phyloP scores from a whole-genome alignment of 371 early-diverging fungal genomes.

The Aphelidium insulamus region DNA sequence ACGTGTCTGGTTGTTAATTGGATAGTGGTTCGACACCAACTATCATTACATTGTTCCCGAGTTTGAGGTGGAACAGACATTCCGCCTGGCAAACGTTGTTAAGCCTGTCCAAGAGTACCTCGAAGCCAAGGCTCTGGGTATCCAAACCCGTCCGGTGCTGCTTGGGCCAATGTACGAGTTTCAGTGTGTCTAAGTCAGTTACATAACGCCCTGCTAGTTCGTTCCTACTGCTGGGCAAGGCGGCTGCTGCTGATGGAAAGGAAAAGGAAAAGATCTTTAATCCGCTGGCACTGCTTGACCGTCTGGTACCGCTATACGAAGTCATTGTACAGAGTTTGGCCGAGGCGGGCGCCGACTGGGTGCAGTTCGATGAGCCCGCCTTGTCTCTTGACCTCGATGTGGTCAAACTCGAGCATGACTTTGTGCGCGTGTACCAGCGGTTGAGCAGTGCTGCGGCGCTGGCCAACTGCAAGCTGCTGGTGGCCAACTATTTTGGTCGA shows the following conservation, averaged over 20 bases:
- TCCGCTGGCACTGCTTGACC: conserved; percentile 35
- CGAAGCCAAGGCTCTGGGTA: conserved; percentile 76
- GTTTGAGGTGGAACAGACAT: conserved; percentile 44
- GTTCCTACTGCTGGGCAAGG: conserved; percentile 63
- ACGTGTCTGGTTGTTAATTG: neutral
- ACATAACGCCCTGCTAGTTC: too few relatives aligned
- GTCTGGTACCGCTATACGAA: conserved; percentile 53
- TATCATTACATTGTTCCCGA: conserved; percentile 77
- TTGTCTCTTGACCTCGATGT: conserved; percentile 48
- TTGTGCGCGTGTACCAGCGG: conserved; percentile 33
- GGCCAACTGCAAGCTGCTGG: conserved; percentile 34
- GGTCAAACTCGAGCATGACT: conserved; percentile 20
- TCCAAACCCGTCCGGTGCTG: conserved; percentile 73
- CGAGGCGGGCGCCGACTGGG: conserved; percentile 70
- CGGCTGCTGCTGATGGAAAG: conserved; percentile 29
- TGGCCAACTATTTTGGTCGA: conserved; percentile 86
- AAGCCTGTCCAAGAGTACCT: conserved; percentile 69
- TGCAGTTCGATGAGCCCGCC: conserved; percentile 82
- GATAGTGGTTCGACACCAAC: conserved; percentile 85
- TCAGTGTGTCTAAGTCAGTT: too few relatives aligned
- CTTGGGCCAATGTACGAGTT: conserved; percentile 84
- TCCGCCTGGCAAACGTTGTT: conserved; percentile 32
- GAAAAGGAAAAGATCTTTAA: too few relatives aligned
- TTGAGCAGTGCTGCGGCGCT: conserved; percentile 26
- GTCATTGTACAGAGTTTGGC: conserved; percentile 47